Base-by-base conservation (phyloP, 1,139 yeast genomes). In the Yamadazyma pseudoaaseri region DNA sequence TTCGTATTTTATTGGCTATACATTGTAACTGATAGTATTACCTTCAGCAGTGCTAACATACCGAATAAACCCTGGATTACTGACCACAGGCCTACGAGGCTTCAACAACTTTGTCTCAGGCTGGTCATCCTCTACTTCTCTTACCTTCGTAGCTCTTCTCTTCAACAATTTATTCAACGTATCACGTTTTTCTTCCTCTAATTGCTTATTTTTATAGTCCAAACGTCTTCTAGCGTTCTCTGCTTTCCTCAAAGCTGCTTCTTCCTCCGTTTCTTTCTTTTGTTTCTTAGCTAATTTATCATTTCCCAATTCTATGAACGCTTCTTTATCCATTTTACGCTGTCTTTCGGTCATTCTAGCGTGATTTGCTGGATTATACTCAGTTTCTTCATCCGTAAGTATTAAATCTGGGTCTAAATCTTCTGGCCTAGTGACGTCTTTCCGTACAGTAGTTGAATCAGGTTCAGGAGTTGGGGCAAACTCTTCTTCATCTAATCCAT, bases 171-270 rank as follows among this genome's bases (percentile, higher is more conserved):
- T 86, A 56, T 89, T 90, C 44, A 92, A 70, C 0, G 97, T 90
- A 45, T 89, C 97, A 49, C 82, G 77, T 56, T 92, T 92, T 57
- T 92, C 98, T 56, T 87, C 97, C 52, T 89, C 97, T 26, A 86
- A 64, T 43, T 84, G 79, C 60, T 84, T 82, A 49, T 82, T 90
- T 45, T 84, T 82, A 51, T 89, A 74, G 52, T 92, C 92, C 56
- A 85, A 85, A 44, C 98, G 73, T 56, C 90, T 78, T 47, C 98
- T 75, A 0, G 97, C 92, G 51, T 79, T 81, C 53, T 92, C 98
- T 1, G 95, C 90, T 43, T 89, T 80, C 27, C 89, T 73, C 39
- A 87, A 60, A 24, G 86, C 86, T 26, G 80, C 73, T 58, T 90
- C 95, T 54, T 92, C 96, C 38, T 82, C 96, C 0, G 95, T 82